Conservation (phyloP, 2,329 filamentous ascomycete species). For the Aspergillus uvarum region DNA sequence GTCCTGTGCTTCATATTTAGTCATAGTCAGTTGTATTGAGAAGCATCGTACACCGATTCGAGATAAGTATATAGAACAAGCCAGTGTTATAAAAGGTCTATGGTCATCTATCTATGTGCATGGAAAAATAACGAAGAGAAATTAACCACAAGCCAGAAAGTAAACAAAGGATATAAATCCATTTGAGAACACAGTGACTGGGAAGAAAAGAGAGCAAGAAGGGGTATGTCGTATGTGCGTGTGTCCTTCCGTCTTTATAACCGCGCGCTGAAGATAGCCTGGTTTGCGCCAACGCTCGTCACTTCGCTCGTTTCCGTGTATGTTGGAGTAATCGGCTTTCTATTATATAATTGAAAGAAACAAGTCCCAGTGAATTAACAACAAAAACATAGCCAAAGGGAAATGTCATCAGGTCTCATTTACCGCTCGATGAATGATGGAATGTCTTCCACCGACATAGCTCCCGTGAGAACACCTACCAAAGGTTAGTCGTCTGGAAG, state of each 20-base stretch:
- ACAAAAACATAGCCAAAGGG: slow-evolving; percentile 11
- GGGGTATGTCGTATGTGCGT: slow-evolving; percentile 1
- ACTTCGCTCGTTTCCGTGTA: slow-evolving; percentile 11
- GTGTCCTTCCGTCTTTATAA: slow-evolving; percentile 15
- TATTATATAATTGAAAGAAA: slow-evolving; percentile 16
- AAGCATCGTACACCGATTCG: no score
- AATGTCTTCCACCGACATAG: slow-evolving; percentile 75
- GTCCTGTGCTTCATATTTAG: no score
- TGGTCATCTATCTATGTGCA: slow-evolving; percentile 16
- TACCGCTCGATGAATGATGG: slow-evolving; percentile 63
- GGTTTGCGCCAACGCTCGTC: slow-evolving; percentile 13
- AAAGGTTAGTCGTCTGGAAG: slow-evolving; percentile 17
- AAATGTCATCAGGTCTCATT: slow-evolving; percentile 21
- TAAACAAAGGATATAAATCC: slow-evolving; percentile 5
- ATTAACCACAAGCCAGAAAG: slow-evolving; percentile 7
- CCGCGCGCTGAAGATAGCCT: slow-evolving; percentile 16
- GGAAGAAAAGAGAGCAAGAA: background rate
- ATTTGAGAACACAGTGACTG: no score
- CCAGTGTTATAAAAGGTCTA: slow-evolving; percentile 12
- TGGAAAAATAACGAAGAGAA: slow-evolving; percentile 9
- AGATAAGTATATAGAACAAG: background rate
- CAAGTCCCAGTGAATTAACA: slow-evolving; percentile 20
- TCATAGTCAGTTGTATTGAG: no score
- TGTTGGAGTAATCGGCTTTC: slow-evolving; percentile 19
- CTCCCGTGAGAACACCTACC: slow-evolving; percentile 71